Evolutionary conservation across 345 rosid species (phyloP), one percentile per base, ranked within the genome.

Genomic region (Jatropha curcas): DNA sequence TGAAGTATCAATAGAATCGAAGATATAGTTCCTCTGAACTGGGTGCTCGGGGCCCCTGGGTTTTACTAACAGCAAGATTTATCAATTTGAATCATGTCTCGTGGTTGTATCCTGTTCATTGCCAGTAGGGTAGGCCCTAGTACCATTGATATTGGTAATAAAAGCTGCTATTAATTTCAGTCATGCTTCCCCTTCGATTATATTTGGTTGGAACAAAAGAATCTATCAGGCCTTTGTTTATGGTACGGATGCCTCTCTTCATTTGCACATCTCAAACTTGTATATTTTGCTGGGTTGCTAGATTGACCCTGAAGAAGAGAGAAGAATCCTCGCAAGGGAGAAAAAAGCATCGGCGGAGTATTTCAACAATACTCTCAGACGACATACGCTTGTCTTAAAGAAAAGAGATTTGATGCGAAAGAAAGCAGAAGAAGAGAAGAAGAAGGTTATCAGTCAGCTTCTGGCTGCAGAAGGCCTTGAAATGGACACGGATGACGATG

Each of bases 241-340:
- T 61, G 22, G 1, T 46, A 22, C 67, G 31, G 25, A 20, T 19
- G 12, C 22, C n/a, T 56, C 2, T 51, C 41, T 48, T 30, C 41
- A 2, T 60, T 58, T 60, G 25, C 17, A 4, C 4, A 14, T 11
- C 28, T 46, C n/a, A 56, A 22, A 57, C 35, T 71, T 57, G 4
- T 66, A 8, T 46, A 41, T 82, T 45, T 70, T 37, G 41, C 71
- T 66, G 67, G 37, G 69, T 46, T 71, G 64, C 5, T 80, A 94
- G 98, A 81, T 86, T 61, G 98, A 89, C 80, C 98, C 97, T 0
- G 98, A 90, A 27, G 98, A 94, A 80, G 98, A 90, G 85, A 88
- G 92, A 71, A 90, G 65, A 82, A 80, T 92, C 68, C 64, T 89
- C 71, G 96, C 86, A 19, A 94, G 84, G 37, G 98, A 94, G 83